Conservation (phyloP, 352 stramenopile species). For the Pythium pectinolyticum region DNA sequence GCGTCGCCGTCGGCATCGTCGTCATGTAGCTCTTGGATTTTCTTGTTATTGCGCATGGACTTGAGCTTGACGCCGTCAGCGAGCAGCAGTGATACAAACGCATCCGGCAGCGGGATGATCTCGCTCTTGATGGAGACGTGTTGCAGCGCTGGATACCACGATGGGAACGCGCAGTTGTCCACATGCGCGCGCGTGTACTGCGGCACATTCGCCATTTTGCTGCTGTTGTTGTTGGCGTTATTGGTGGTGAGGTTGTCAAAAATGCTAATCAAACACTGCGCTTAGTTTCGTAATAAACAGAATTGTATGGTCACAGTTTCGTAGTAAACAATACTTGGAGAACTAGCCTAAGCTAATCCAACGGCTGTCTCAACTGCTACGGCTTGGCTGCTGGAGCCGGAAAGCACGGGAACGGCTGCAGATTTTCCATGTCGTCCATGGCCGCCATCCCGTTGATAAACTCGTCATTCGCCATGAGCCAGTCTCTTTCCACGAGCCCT, state of each 20-base stretch:
- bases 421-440: slow-evolving; percentile 51
- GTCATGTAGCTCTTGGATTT: slow-evolving; percentile 30
- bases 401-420: slow-evolving; percentile 56
- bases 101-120: slow-evolving; percentile 46
- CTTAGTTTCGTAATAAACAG: background rate
- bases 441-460: slow-evolving; percentile 43
- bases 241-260: background rate
- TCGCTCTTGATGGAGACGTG: slow-evolving; percentile 66
- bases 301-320: too few relatives aligned
- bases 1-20: slow-evolving; percentile 29
- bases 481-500: slow-evolving; percentile 49
- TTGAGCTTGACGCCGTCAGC: slow-evolving; percentile 66
- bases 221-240: slow-evolving; percentile 1
- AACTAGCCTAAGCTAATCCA: too few relatives aligned
- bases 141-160: slow-evolving; percentile 67
- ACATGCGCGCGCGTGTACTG: slow-evolving; percentile 71
- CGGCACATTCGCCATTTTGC: slow-evolving; percentile 18
- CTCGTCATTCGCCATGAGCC: slow-evolving; percentile 48
- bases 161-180: slow-evolving; percentile 75
- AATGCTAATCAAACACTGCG: background rate
- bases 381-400: background rate
- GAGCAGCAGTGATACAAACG: slow-evolving; percentile 65
- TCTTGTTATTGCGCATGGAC: slow-evolving; percentile 14
- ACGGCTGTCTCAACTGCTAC: too few relatives aligned
- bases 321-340: too few relatives aligned